Evolutionary conservation across 176 grass and related monocot genomes (phyloP).

Genomic region (Saccharum spontaneum): DNA sequence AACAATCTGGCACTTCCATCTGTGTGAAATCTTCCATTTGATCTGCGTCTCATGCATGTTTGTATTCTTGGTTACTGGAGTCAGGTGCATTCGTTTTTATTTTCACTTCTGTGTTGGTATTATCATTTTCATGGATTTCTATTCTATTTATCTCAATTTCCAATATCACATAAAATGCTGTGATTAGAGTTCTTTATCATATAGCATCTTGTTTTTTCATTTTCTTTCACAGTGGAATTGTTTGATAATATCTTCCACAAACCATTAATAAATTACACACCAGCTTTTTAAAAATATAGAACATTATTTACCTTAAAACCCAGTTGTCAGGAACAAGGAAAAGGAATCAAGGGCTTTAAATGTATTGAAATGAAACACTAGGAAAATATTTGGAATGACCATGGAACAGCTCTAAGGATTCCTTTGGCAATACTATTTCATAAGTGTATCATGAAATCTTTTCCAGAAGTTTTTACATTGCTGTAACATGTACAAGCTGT

Average conservation of each 20-base stretch:
- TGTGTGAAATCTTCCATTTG: background rate
- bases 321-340: background rate
- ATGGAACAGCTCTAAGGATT: background rate
- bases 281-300: background rate
- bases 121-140: background rate
- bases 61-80: background rate
- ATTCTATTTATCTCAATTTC: background rate
- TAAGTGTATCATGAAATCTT: background rate
- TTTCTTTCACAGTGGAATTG: background rate
- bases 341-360: background rate
- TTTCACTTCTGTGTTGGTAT: background rate
- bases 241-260: background rate
- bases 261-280: background rate
- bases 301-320: background rate
- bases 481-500: background rate
- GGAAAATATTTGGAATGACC: background rate
- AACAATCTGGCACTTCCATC: background rate
- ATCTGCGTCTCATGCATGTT: background rate
- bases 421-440: background rate
- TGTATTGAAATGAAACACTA: no score
- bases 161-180: slow-evolving; percentile 1
- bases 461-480: background rate
- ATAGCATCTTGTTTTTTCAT: background rate
- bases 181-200: background rate
- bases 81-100: background rate